phyloP scores from a whole-genome alignment of 768 basidiomycete species.

The Cystobasidium onofrii region DNA sequence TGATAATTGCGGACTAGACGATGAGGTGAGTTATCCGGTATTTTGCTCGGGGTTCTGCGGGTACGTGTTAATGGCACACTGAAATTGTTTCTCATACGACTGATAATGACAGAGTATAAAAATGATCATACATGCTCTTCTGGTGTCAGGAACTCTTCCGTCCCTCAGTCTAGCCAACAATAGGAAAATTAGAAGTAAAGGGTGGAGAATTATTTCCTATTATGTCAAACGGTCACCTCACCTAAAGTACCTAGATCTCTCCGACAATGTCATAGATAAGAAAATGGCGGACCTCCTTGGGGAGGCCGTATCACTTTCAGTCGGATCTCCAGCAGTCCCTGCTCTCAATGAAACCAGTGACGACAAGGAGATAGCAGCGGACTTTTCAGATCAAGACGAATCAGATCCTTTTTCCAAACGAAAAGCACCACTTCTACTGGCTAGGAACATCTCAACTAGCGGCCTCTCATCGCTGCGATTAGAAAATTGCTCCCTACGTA shows the following conservation, averaged over 20 bases:
- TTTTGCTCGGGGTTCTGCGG: no score
- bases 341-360: neutral
- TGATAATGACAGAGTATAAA: conserved; percentile 59
- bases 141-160: conserved; percentile 70
- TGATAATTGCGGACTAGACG: conserved; percentile 78
- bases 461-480: conserved; percentile 55
- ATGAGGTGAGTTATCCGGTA: conserved; percentile 53
- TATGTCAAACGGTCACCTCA: conserved; percentile 71
- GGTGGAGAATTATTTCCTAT: conserved; percentile 70
- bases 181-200: conserved; percentile 63
- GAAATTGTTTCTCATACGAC: no score
- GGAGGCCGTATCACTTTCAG: conserved; percentile 51
- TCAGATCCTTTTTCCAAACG: neutral
- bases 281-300: conserved; percentile 74
- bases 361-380: neutral
- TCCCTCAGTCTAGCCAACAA: conserved; percentile 82
- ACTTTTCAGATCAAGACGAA: conserved; percentile 21
- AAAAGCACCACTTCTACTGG: neutral
- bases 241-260: conserved; percentile 80
- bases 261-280: conserved; percentile 75
- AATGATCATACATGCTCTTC: conserved; percentile 77
- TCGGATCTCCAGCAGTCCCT: neutral
- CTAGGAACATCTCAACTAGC: neutral
- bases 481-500: conserved; percentile 73
- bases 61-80: no score